Evolutionary conservation across 192 early-diverging fungal genomes (phyloP).

Genomic region (Coemansia umbellata): DNA sequence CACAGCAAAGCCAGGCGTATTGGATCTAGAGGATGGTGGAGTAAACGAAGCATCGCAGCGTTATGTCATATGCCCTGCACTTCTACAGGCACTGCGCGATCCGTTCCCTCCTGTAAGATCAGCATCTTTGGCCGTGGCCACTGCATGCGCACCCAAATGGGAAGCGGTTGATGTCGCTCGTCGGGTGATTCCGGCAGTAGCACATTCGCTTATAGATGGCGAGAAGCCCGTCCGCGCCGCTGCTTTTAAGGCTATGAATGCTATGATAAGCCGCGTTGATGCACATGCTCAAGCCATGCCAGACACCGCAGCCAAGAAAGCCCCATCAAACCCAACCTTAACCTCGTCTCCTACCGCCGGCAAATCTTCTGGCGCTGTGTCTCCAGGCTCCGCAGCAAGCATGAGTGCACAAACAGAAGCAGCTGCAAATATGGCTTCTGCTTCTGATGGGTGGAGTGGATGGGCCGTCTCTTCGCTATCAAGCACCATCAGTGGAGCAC

Average conservation of each 20-base stretch:
- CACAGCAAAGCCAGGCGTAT: conserved; percentile 49
- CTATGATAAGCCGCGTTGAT: conserved; percentile 66
- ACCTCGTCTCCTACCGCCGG: conserved; percentile 27
- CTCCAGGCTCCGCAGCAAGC: conserved; percentile 1
- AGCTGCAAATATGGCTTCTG: conserved; percentile 46
- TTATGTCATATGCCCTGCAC: conserved; percentile 79
- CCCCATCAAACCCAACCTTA: conserved; percentile 4
- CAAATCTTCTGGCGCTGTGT: conserved; percentile 7
- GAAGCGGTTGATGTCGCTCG: conserved; percentile 67
- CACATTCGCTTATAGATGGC: conserved; percentile 30
- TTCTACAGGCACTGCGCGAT: conserved; percentile 77
- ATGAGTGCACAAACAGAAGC: conserved; percentile 16
- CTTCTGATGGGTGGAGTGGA: conserved; percentile 68
- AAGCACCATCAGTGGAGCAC: conserved; percentile 40
- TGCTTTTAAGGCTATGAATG: conserved; percentile 72
- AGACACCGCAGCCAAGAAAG: conserved; percentile 50
- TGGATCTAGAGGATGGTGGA: conserved; percentile 24
- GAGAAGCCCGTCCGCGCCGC: conserved; percentile 70
- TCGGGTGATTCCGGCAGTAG: conserved; percentile 70
- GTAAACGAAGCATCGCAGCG: conserved; percentile 72
- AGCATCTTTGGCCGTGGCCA: conserved; percentile 73
- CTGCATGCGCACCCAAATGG: conserved; percentile 65
- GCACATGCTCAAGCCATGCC: conserved; percentile 69
- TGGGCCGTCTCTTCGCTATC: conserved; percentile 86
- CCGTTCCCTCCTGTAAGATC: conserved; percentile 83